These are phyloP conservation scores for Solanum chacoense DNA, from an alignment of 305 asterid genomes.

Conservation along the genomic window DNA sequence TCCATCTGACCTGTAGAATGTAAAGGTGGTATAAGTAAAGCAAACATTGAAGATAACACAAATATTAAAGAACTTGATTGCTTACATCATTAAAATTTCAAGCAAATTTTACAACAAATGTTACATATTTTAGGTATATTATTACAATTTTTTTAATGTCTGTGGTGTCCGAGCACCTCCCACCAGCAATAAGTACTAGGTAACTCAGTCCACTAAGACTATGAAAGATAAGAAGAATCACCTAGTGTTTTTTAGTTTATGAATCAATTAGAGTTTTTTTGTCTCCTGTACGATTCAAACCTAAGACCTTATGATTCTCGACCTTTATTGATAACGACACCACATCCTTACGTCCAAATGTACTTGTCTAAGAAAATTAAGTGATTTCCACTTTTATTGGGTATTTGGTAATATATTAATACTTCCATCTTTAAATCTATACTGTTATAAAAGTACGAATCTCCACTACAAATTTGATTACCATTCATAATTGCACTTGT, in stretches of 20 bases:
- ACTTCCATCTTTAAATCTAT: accelerated
- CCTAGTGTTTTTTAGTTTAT: not conserved
- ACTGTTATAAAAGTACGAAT: not conserved
- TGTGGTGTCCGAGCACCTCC: not conserved
- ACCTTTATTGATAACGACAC: not conserved
- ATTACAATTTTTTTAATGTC: not conserved
- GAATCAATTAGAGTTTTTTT: too few relatives aligned
- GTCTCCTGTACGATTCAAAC: accelerated
- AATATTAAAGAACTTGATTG: not conserved
- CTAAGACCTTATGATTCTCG: not conserved
- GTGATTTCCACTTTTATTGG: not conserved
- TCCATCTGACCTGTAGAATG: not conserved
- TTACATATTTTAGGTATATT: not conserved
- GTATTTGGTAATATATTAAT: not conserved
- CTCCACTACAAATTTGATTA: not conserved
- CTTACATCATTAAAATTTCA: not conserved
- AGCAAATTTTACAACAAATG: not conserved
- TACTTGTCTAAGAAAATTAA: not conserved
- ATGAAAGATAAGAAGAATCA: accelerated
- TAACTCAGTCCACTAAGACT: accelerated
- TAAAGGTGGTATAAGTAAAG: not conserved
- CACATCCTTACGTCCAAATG: not conserved
- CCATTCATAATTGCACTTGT: not conserved
- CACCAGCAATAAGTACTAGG: not conserved
- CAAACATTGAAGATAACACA: not conserved